phyloP scores from a whole-genome alignment of 352 stramenopile species.

The Aphanomyces invadans region DNA sequence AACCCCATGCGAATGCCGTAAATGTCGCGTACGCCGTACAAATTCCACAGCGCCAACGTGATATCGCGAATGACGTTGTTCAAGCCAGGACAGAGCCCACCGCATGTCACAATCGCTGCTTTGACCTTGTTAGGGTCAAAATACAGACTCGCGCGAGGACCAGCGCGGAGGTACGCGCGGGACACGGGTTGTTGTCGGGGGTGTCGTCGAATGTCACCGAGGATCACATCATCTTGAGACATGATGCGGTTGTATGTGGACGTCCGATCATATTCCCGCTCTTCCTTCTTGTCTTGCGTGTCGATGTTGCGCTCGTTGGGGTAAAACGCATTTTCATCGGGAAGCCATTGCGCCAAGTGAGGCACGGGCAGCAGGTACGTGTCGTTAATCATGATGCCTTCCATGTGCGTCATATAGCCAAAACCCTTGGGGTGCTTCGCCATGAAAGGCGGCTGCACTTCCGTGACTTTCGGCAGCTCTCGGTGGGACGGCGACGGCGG shows the following conservation, averaged over 20 bases:
- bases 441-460: slow-evolving; percentile 43
- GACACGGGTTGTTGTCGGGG: slow-evolving; percentile 51
- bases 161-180: slow-evolving; percentile 71
- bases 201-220: slow-evolving; percentile 76
- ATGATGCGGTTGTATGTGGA: slow-evolving; percentile 86
- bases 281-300: slow-evolving; percentile 46
- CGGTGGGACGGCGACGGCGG: neutral
- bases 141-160: slow-evolving; percentile 56
- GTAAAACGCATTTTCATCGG: slow-evolving; percentile 40
- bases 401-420: slow-evolving; percentile 65
- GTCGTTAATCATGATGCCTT: slow-evolving; percentile 51
- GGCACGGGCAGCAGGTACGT: slow-evolving; percentile 71
- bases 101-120: slow-evolving; percentile 89
- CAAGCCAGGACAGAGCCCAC: slow-evolving; percentile 93
- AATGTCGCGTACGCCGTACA: slow-evolving; percentile 79
- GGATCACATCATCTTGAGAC: slow-evolving; percentile 68
- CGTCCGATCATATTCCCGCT: slow-evolving; percentile 39
- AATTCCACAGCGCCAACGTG: slow-evolving; percentile 86
- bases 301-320: slow-evolving; percentile 75
- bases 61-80: slow-evolving; percentile 98
- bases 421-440: slow-evolving; percentile 75
- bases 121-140: slow-evolving; percentile 73
- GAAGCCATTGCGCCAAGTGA: slow-evolving; percentile 61
- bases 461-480: slow-evolving; percentile 9
- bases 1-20: slow-evolving; percentile 82